These are phyloP conservation scores for Boechera stricta DNA, from an alignment of 345 rosid genomes.

Conservation along the genomic window DNA sequence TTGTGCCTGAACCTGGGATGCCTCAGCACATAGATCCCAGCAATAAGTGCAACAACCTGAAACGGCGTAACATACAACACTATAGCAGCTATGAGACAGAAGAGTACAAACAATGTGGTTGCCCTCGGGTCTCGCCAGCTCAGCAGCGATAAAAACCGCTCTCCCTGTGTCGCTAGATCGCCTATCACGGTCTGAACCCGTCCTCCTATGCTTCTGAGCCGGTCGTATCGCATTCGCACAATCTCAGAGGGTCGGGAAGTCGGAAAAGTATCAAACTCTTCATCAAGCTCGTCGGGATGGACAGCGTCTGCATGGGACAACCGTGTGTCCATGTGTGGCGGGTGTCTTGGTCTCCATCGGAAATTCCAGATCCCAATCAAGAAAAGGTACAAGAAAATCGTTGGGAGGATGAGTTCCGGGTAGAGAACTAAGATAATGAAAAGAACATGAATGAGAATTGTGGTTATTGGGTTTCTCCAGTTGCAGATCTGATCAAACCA, in stretches of 20 bases:
- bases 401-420: conserved; percentile 92
- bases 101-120: conserved; percentile 77
- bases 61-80: conserved; percentile 89
- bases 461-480: conserved; percentile 94
- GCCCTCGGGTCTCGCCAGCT: conserved; percentile 99
- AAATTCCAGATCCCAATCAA: conserved; percentile 91
- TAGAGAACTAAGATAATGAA: conserved; percentile 79
- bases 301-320: conserved; percentile 87
- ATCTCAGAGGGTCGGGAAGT: conserved; percentile 71
- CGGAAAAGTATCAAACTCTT: conserved; percentile 93
- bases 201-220: conserved; percentile 90
- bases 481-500: conserved; percentile 95
- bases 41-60: conserved; percentile 76
- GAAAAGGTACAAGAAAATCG: conserved; percentile 87
- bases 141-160: conserved; percentile 77
- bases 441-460: conserved; percentile 80
- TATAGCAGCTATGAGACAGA: conserved; percentile 82
- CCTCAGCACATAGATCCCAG: conserved; percentile 73
- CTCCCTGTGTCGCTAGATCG: conserved; percentile 94
- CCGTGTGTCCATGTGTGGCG: conserved; percentile 95
- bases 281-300: conserved; percentile 92
- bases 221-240: conserved; percentile 86
- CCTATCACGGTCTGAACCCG: conserved; percentile 95
- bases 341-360: conserved; percentile 91
- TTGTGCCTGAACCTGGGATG: conserved; percentile 93